Percentiles rank a stretch among this genome's conserved stretches.
Conservation (phyloP, 257 asterid genomes). For the Cinchona pubescens region DNA sequence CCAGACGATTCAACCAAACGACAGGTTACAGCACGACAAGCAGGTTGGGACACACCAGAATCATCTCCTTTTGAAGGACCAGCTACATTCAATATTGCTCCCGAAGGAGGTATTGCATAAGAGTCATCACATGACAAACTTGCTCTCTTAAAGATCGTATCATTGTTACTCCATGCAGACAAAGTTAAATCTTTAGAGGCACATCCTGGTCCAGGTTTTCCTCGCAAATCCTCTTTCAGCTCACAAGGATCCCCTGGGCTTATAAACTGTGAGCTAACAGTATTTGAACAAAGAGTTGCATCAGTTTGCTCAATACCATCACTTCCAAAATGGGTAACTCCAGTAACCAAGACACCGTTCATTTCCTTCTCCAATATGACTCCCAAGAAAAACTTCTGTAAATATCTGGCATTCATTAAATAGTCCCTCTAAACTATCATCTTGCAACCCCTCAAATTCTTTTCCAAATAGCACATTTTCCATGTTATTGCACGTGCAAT, state of each 20-base stretch:
- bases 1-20: constrained; percentile 73
- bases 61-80: constrained; percentile 41
- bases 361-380: constrained; percentile 31
- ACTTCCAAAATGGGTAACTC: constrained; percentile 36
- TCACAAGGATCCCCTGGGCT: constrained; percentile 36
- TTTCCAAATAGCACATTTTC: constrained; percentile 41
- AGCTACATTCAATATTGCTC: constrained; percentile 32
- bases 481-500: constrained; percentile 16
- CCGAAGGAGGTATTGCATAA: constrained; percentile 35
- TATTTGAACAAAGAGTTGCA: constrained; percentile 37
- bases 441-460: constrained; percentile 59
- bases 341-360: constrained; percentile 40
- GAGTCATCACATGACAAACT: constrained; percentile 41
- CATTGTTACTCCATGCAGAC: constrained; percentile 28
- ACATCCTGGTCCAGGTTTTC: constrained; percentile 29
- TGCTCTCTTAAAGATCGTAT: constrained; percentile 23
- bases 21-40: constrained; percentile 34
- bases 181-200: constrained; percentile 31
- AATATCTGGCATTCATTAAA: constrained; percentile 55
- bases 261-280: constrained; percentile 55
- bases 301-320: constrained; percentile 32
- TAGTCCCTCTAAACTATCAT: constrained; percentile 67
- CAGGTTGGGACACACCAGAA: constrained; percentile 37
- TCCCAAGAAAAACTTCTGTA: constrained; percentile 56
- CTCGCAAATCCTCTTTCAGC: constrained; percentile 31